Base-by-base conservation (phyloP, 1,284 basidiomycete genomes). In the Cystobasidiaceae sp. region DNA sequence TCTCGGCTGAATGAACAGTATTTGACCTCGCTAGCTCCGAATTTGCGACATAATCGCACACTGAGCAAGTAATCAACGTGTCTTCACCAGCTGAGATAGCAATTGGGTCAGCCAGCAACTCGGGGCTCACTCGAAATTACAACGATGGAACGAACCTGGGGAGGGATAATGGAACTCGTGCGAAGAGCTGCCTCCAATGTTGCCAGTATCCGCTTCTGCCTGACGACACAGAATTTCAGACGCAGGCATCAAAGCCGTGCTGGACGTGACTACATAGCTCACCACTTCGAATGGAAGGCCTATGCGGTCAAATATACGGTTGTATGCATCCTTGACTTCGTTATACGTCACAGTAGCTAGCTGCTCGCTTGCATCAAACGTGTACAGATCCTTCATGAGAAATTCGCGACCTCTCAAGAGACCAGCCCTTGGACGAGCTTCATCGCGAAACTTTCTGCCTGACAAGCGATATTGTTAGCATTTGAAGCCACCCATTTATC, bases 371-470 rank as follows among this genome's bases (percentile, higher is more conserved):
- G 66, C 60, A 59, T 77, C 77, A 49, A 78, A 78, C 0, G 76
- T 74, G 56, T 78, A 78, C 2, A 78, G 64, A 49, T 78, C 77
- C 52, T 78, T 78, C 77, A 78, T 78, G 4, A 76, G 46, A 60
- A 78, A 78, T 46, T 76, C 75, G 32, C 74, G 73, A 1, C 77
- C 76, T 8, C 77, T 55, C 23, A 78, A 54, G 8, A 78, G 66
- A 1, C 77, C 77, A 64, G 74, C 73, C 3, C 77, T 66, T 6
- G 77, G 77, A 5, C 77, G 49, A 4, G 75, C 74, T 68, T 78
- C 77, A 64, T 78, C 76, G 21, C 77, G 66, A 58, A 75, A 75
- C 67, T 78, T 78, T 49, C 72, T 67, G 0, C 75, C 71, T 74
- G 59, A 19, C 27, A 19, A n/a, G 11, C 37, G n/a, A n/a, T n/a